phyloP scores from a whole-genome alignment of 2,329 filamentous ascomycete species.

The Xenosphaeropsis pyriputrescens region DNA sequence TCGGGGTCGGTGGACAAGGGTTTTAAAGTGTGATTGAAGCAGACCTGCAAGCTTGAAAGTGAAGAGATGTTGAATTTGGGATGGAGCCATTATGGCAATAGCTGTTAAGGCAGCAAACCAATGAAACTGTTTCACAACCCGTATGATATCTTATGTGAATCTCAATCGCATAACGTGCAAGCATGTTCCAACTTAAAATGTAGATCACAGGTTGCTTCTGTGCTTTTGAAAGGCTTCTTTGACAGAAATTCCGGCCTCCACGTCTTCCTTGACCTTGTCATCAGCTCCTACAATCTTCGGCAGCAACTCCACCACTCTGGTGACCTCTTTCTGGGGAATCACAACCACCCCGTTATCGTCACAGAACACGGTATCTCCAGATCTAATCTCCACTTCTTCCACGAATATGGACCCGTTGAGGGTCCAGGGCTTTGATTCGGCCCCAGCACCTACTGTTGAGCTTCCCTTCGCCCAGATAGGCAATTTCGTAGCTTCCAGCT shows the following conservation, averaged over 20 bases:
- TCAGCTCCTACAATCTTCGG: slow-evolving; percentile 27
- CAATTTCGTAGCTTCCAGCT: slow-evolving; percentile 38
- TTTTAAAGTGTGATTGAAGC: too few relatives aligned
- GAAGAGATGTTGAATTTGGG: too few relatives aligned
- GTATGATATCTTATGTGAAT: too few relatives aligned
- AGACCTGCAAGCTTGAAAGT: too few relatives aligned
- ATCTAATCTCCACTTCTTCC: slow-evolving; percentile 25
- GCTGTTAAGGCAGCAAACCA: too few relatives aligned
- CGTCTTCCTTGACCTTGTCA: slow-evolving; percentile 47
- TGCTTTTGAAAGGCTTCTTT: slow-evolving; percentile 47
- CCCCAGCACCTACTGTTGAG: slow-evolving; percentile 42
- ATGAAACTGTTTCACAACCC: too few relatives aligned
- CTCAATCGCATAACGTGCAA: too few relatives aligned
- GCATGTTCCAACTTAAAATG: too few relatives aligned
- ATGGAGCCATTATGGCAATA: too few relatives aligned
- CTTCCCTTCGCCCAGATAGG: slow-evolving; percentile 40
- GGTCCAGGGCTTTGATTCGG: slow-evolving; percentile 39
- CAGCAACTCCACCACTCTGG: slow-evolving; percentile 44
- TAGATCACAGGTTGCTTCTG: background rate
- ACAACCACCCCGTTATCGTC: slow-evolving; percentile 58
- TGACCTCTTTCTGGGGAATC: slow-evolving; percentile 46
- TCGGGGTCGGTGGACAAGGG: too few relatives aligned
- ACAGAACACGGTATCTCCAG: slow-evolving; percentile 55
- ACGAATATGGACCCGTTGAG: slow-evolving; percentile 29
- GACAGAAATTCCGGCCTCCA: slow-evolving; percentile 45